Conservation (phyloP, 768 basidiomycete species). For the Phaeotremella fagi region DNA sequence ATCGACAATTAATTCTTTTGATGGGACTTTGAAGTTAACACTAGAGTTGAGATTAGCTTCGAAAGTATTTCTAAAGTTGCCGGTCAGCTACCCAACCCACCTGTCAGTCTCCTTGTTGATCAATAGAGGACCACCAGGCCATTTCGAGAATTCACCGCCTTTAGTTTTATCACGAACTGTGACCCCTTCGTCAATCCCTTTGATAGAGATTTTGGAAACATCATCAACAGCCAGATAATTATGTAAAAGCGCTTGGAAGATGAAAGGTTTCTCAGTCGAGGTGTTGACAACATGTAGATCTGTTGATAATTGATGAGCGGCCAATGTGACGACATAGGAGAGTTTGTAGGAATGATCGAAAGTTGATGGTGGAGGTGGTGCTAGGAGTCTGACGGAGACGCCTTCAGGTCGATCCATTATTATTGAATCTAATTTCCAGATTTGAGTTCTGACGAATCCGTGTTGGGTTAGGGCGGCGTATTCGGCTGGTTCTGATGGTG, state of each 20-base stretch:
- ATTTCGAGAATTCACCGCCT: slow-evolving; percentile 52
- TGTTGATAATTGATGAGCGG: slow-evolving; percentile 67
- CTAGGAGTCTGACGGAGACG: slow-evolving; percentile 73
- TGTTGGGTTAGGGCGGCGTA: slow-evolving; percentile 71
- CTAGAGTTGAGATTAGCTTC: slow-evolving; percentile 7
- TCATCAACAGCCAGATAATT: slow-evolving; percentile 66
- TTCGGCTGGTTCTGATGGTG: slow-evolving; percentile 56
- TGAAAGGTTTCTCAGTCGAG: slow-evolving; percentile 53
- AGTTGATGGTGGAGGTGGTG: slow-evolving; percentile 58
- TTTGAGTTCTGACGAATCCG: slow-evolving; percentile 77
- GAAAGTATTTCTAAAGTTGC: neutral
- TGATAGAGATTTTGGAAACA: slow-evolving; percentile 58
- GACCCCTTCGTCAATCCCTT: slow-evolving; percentile 63
- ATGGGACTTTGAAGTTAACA: slow-evolving; percentile 38
- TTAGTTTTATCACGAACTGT: slow-evolving; percentile 69
- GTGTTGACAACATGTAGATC: slow-evolving; percentile 75
- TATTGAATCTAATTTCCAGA: slow-evolving; percentile 65
- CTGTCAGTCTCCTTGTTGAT: slow-evolving; percentile 37
- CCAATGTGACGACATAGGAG: slow-evolving; percentile 73
- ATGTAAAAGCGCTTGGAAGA: slow-evolving; percentile 91
- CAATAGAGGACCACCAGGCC: slow-evolving; percentile 49
- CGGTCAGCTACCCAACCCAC: slow-evolving; percentile 18
- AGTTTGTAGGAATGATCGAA: slow-evolving; percentile 69
- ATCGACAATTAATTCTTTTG: slow-evolving; percentile 38
- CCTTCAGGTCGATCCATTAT: slow-evolving; percentile 65